phyloP scores from a whole-genome alignment of 2,329 filamentous ascomycete species.

The Colletotrichum filicis region DNA sequence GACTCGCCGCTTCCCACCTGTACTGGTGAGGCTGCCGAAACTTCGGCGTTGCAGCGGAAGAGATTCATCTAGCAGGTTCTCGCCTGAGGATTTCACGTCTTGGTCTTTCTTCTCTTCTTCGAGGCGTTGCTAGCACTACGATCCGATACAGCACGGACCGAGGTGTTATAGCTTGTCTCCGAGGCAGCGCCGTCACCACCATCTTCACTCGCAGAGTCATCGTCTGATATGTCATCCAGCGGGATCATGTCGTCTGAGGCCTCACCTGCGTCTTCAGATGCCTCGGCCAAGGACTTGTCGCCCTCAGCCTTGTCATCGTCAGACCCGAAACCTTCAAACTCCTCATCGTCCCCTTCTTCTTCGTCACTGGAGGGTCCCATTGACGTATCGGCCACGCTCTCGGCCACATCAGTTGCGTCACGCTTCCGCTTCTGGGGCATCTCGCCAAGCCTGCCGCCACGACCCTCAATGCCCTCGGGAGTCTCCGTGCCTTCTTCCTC shows the following conservation, averaged over 20 bases:
- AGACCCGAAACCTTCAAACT: conserved; percentile 61
- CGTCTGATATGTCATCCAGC: conserved; percentile 23
- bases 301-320: conserved; percentile 51
- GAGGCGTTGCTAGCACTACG: conserved; percentile 23
- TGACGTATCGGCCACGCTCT: conserved; percentile 53
- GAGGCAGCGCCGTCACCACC: conserved; percentile 24
- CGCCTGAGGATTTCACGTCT: conserved; percentile 18
- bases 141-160: conserved; percentile 29
- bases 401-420: conserved; percentile 61
- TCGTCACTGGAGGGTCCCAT: conserved; percentile 40
- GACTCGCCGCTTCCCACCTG: conserved; percentile 7
- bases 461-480: conserved; percentile 69
- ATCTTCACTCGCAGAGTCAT: conserved; percentile 35
- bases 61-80: conserved; percentile 13
- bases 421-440: conserved; percentile 84
- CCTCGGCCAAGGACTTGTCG: conserved; percentile 26
- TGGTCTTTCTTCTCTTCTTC: conserved; percentile 35
- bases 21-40: conserved; percentile 22
- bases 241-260: conserved; percentile 35
- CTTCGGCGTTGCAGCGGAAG: conserved; percentile 21
- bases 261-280: conserved; percentile 21
- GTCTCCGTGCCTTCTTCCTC: conserved; percentile 62
- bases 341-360: conserved; percentile 48
- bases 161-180: conserved; percentile 35
- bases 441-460: conserved; percentile 84